Percentiles rank a stretch among this genome's conserved stretches.
Conservation (phyloP, 2,329 filamentous ascomycete species). For the Aspergillus sp. region DNA sequence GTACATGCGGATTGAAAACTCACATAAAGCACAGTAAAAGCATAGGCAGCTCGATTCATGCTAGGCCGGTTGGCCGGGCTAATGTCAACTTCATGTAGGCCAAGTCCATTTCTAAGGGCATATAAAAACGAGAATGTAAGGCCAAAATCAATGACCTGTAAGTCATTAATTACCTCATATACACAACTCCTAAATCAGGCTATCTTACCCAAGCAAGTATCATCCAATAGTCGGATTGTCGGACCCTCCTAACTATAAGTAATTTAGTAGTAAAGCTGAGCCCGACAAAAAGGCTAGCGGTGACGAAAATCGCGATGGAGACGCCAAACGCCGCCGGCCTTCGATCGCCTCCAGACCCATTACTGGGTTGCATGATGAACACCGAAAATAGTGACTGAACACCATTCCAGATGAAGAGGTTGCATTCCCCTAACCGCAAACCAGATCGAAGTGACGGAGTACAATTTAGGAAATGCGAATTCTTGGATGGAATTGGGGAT, state of each 20-base stretch:
- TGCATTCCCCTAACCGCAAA: no score
- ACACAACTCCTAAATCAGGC: no score
- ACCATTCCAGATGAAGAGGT: no score
- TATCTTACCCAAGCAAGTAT: conserved; percentile 75
- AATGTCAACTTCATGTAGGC: conserved; percentile 38
- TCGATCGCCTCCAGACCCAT: conserved; percentile 26
- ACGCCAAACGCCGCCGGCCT: conserved; percentile 37
- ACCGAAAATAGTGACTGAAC: no score
- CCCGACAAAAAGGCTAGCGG: conserved; percentile 70
- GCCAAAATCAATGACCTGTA: conserved; percentile 41
- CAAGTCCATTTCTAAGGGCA: conserved; percentile 39
- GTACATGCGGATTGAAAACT: conserved; percentile 17
- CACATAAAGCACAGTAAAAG: conserved; percentile 59
- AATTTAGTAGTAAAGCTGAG: conserved; percentile 69
- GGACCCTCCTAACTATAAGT: conserved; percentile 66
- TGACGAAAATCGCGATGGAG: conserved; percentile 48
- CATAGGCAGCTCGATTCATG: conserved; percentile 51
- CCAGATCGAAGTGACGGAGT: no score
- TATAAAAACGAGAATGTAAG: conserved; percentile 45
- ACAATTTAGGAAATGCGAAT: no score
- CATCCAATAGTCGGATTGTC: conserved; percentile 78
- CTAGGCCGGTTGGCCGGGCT: conserved; percentile 18
- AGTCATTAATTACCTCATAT: no score
- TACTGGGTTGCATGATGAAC: no score
- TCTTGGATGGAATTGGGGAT: no score